These are phyloP conservation scores for Porodaedalea pini DNA, from an alignment of 1,284 basidiomycete genomes.

Conservation along the genomic window DNA sequence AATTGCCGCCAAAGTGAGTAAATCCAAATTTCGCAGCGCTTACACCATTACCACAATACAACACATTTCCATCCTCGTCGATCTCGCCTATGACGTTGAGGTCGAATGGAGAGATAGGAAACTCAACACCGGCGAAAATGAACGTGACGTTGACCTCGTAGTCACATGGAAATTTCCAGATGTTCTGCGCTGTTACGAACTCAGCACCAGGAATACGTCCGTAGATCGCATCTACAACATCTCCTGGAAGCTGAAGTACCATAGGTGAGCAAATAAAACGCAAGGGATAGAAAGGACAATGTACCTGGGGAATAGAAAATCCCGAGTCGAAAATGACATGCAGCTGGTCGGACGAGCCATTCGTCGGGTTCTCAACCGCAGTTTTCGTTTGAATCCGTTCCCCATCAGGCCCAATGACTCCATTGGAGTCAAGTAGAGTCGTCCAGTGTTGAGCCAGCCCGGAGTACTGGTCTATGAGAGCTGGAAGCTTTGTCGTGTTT, in stretches of 20 bases:
- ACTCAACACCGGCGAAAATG: constrained; percentile 47
- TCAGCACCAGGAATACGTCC: constrained; percentile 45
- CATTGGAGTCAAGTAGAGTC: constrained; percentile 19
- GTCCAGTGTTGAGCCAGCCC: constrained; percentile 23
- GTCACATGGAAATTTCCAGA: constrained; percentile 58
- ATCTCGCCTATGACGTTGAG: constrained; percentile 34
- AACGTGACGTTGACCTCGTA: constrained; percentile 61
- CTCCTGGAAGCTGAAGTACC: constrained; percentile 35
- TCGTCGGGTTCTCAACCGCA: neutral
- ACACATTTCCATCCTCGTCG: constrained; percentile 21
- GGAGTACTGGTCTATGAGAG: neutral
- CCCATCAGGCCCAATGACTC: constrained; percentile 25
- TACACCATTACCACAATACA: neutral
- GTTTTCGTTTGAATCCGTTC: constrained; percentile 4
- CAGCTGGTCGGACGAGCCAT: constrained; percentile 43
- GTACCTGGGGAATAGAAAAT: constrained; percentile 63
- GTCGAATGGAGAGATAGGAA: constrained; percentile 64
- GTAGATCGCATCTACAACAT: constrained; percentile 56
- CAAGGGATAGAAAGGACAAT: too few relatives aligned
- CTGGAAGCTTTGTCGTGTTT: constrained; percentile 31
- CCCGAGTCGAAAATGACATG: constrained; percentile 66
- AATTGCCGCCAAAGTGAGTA: constrained; percentile 9
- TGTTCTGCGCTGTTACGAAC: constrained; percentile 30
- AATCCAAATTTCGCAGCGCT: neutral
- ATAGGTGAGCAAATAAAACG: neutral